These are phyloP conservation scores for Hordeum vulgare DNA, from an alignment of 176 grass and related monocot species.

Conservation along the genomic window MorexV3_pseudomolecules_assembly NC_058521.1:1399796-1400295, in stretches of 20 bases:
- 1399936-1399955: not conserved
- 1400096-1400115: not conserved
- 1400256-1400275: slow-evolving; percentile 33
- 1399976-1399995: not conserved
- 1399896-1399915: not conserved
- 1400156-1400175: slow-evolving; percentile 31
- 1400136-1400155: not conserved
- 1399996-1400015: not conserved
- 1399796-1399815: not conserved
- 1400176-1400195: slow-evolving; percentile 53
- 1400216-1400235: slow-evolving; percentile 48
- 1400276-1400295: slow-evolving; percentile 53
- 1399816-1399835: too few species aligned
- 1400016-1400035: not conserved
- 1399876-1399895: not conserved
- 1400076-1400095: not conserved
- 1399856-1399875: not conserved
- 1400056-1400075: not conserved
- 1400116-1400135: not conserved
- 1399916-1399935: not conserved
- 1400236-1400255: slow-evolving; percentile 32
- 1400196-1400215: slow-evolving; percentile 37
- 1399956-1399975: not conserved
- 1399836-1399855: not conserved
- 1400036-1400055: not conserved